Percentiles rank a stretch among this genome's conserved stretches.
These are phyloP conservation scores for Ulvella scutata DNA, from an alignment of 139 green algal species.

Conservation along the genomic window DNA sequence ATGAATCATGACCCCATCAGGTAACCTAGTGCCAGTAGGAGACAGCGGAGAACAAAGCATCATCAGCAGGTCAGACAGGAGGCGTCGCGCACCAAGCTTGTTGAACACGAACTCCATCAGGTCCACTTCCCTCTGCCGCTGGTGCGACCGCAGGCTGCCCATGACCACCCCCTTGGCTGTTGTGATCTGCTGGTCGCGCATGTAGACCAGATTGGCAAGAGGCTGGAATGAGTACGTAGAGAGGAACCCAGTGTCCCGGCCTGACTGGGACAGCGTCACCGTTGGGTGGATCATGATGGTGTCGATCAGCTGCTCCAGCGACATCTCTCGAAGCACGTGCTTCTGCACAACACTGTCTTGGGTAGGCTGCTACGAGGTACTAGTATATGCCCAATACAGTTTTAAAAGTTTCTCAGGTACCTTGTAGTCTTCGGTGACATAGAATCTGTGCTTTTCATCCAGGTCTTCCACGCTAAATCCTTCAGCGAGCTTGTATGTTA, in stretches of 20 bases:
- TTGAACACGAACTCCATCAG: conserved; percentile 80
- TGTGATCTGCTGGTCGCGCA: conserved; percentile 86
- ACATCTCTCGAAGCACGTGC: conserved; percentile 57
- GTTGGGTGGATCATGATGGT: conserved; percentile 81
- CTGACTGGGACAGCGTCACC: conserved; percentile 37
- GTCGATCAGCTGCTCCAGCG: conserved; percentile 76
- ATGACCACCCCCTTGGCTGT: conserved; percentile 81
- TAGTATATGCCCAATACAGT: too few species aligned
- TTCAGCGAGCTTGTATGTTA: conserved; percentile 40
- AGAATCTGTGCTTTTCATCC: conserved; percentile 44
- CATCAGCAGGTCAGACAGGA: too few species aligned
- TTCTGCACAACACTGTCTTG: neutral
- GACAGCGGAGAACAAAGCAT: too few species aligned
- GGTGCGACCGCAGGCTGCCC: conserved; percentile 55
- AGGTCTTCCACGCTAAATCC: conserved; percentile 31
- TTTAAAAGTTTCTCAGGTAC: too few species aligned
- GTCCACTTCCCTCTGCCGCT: conserved; percentile 70
- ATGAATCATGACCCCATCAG: too few species aligned
- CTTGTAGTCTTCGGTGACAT: conserved; percentile 77
- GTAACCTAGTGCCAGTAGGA: too few species aligned
- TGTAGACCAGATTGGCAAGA: conserved; percentile 89
- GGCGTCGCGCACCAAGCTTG: conserved; percentile 54
- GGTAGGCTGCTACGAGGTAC: neutral
- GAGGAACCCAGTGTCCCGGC: conserved; percentile 65
- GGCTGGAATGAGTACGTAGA: conserved; percentile 81